These are phyloP conservation scores for Mycena venus DNA, from an alignment of 768 basidiomycete genomes.

Conservation along the genomic window DNA sequence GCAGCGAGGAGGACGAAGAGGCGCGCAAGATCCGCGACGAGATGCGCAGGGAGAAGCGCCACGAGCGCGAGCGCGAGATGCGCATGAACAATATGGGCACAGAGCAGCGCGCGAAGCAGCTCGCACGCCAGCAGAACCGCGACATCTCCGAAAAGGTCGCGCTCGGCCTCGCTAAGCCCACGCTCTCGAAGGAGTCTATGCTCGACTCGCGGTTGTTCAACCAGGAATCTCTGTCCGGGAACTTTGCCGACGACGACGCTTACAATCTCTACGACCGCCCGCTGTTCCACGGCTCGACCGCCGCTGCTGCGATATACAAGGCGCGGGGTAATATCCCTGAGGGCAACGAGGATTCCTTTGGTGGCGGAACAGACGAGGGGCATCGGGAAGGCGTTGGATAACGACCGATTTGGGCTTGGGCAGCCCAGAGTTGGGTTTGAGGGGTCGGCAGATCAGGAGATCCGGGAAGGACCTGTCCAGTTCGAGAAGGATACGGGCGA, in stretches of 20 bases:
- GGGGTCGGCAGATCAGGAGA: conserved; percentile 88
- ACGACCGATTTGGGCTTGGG: conserved; percentile 94
- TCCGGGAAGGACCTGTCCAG: conserved; percentile 94
- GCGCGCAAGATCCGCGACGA: conserved; percentile 88
- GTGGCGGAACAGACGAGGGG: conserved; percentile 97
- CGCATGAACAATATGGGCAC: conserved; percentile 99
- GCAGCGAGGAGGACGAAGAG: conserved; percentile 83
- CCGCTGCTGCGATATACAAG: conserved; percentile 99
- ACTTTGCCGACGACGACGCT: conserved; percentile 93
- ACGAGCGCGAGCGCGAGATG: conserved; percentile 97
- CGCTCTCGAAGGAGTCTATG: conserved; percentile 96
- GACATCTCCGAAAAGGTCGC: conserved; percentile 99
- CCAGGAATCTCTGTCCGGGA: conserved; percentile 85
- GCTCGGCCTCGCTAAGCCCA: conserved; percentile 96
- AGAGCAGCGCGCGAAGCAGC: conserved; percentile 95
- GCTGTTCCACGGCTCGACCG: conserved; percentile 95
- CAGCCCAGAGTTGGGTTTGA: conserved; percentile 90
- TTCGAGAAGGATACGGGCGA: conserved; percentile 99
- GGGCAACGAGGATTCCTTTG: conserved; percentile 92
- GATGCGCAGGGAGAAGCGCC: conserved; percentile 92
- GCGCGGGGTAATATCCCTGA: conserved; percentile 88
- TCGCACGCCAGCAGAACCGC: conserved; percentile 96
- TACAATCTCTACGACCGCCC: conserved; percentile 96
- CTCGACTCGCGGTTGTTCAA: conserved; percentile 98
- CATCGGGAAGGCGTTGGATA: conserved; percentile 89